Evolutionary conservation across 1,284 basidiomycete species (phyloP).

Genomic region (Heterobasidion irregulare): DNA sequence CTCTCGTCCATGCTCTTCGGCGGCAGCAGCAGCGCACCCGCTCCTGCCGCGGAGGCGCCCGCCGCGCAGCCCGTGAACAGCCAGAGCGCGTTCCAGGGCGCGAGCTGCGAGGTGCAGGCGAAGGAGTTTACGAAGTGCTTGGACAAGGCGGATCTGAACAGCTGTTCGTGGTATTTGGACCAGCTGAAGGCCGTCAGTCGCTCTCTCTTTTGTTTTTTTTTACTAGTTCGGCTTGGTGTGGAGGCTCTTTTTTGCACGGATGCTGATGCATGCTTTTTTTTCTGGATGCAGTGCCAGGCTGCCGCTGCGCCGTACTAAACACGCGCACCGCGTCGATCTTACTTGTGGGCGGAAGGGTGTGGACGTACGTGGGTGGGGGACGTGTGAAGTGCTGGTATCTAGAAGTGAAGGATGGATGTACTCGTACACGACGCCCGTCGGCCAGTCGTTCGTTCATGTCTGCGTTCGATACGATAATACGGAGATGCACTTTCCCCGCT

Average conservation of each 20-base stretch:
- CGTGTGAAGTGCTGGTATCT: too few species aligned
- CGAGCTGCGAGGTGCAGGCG: constrained; percentile 64
- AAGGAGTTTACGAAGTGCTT: constrained; percentile 76
- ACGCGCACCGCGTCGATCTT: not conserved
- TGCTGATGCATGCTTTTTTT: constrained; percentile 7
- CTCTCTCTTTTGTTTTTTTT: not conserved
- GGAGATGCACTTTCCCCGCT: too few species aligned
- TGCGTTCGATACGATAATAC: not conserved
- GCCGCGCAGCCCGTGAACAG: constrained; percentile 39
- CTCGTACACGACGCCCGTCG: too few species aligned
- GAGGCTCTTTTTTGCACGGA: too few species aligned
- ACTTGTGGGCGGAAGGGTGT: not conserved
- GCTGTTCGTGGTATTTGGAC: constrained; percentile 78
- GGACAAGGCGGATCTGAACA: constrained; percentile 66
- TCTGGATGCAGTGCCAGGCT: constrained; percentile 55
- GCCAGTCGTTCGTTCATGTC: too few species aligned
- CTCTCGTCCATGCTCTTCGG: constrained; percentile 83
- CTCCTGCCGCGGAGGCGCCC: constrained; percentile 24
- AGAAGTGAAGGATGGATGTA: too few species aligned
- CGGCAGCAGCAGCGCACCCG: constrained; percentile 33
- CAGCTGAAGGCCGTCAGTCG: constrained; percentile 74
- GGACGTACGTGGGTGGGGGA: not conserved
- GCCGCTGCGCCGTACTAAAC: constrained; percentile 58
- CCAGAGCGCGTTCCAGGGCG: constrained; percentile 30
- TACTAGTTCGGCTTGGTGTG: too few species aligned